Conservation (phyloP, 176 grass and related monocot genomes). For the Oryza rufipogon region DNA sequence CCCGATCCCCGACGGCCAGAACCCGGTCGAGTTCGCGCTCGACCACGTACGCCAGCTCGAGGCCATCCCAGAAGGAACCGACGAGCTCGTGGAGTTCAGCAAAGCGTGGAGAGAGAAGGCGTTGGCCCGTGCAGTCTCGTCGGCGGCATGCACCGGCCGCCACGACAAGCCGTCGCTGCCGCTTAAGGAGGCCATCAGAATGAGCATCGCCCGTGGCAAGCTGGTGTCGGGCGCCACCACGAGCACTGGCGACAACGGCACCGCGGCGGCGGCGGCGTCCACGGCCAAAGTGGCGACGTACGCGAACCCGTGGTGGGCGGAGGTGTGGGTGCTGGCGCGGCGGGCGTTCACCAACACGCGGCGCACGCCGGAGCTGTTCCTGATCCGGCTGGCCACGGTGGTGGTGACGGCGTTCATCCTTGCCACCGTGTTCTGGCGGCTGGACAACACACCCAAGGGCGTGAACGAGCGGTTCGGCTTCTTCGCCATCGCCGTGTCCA, state of each 20-base stretch:
- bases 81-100: slow-evolving; percentile 48
- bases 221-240: slow-evolving; percentile 49
- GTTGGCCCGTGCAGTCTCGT: background rate
- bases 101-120: slow-evolving; percentile 41
- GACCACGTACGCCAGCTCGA: slow-evolving; percentile 73
- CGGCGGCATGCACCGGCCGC: background rate
- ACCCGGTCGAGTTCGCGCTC: slow-evolving; percentile 81
- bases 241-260: background rate
- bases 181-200: slow-evolving; percentile 51
- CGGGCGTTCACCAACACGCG: slow-evolving; percentile 71
- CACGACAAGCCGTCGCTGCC: slow-evolving; percentile 16
- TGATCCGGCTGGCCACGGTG: slow-evolving; percentile 61
- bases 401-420: slow-evolving; percentile 70
- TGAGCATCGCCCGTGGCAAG: slow-evolving; percentile 63
- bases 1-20: slow-evolving; percentile 75
- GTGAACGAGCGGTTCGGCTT: slow-evolving; percentile 70
- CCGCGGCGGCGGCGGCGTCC: background rate
- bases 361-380: slow-evolving; percentile 73
- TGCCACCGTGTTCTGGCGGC: slow-evolving; percentile 76
- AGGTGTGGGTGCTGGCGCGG: slow-evolving; percentile 66
- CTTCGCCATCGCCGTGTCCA: slow-evolving; percentile 81
- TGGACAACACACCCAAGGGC: slow-evolving; percentile 77
- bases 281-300: slow-evolving; percentile 46
- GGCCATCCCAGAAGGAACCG: slow-evolving; percentile 29
- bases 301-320: slow-evolving; percentile 82